Conservation (phyloP, 805 yeast genomes). For the Candida rishiriensis region DNA sequence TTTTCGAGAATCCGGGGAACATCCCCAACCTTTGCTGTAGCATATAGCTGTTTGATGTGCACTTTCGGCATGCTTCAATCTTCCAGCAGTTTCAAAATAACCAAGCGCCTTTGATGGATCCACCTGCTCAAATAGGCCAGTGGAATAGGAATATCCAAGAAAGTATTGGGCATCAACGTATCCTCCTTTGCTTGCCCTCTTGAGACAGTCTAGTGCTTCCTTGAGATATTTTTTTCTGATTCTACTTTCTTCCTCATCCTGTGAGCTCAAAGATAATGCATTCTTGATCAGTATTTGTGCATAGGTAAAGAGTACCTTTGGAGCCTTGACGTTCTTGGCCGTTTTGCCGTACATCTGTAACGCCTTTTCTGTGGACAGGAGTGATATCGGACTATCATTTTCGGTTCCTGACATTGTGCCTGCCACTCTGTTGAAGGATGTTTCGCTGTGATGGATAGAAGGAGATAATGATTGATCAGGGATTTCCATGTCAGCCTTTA, state of each 20-base stretch:
- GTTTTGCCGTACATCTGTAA: conserved; percentile 82
- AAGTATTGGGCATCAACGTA: conserved; percentile 88
- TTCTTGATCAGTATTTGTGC: conserved; percentile 68
- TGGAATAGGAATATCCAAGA: conserved; percentile 82
- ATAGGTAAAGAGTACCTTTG: conserved; percentile 80
- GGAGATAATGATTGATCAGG: too few relatives aligned
- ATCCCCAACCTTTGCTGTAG: conserved; percentile 91
- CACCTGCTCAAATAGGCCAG: conserved; percentile 77
- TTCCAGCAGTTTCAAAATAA: conserved; percentile 85
- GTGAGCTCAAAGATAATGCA: conserved; percentile 13
- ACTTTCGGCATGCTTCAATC: conserved; percentile 87
- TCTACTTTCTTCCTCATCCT: conserved; percentile 24
- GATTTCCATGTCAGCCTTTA: too few relatives aligned
- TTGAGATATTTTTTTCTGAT: conserved; percentile 57
- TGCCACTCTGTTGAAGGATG: too few relatives aligned
- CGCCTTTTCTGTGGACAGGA: conserved; percentile 51
- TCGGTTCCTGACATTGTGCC: too few relatives aligned
- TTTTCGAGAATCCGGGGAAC: conserved; percentile 80
- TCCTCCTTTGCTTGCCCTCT: conserved; percentile 71
- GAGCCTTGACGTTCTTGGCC: conserved; percentile 81
- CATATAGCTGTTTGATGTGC: conserved; percentile 90
- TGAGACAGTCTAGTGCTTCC: conserved; percentile 55
- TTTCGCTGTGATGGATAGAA: too few relatives aligned
- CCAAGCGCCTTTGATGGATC: conserved; percentile 73
- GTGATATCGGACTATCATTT: conserved; percentile 23